Base-by-base conservation (phyloP, 2,329 filamentous ascomycete genomes). In the Phoma sp. region DNA sequence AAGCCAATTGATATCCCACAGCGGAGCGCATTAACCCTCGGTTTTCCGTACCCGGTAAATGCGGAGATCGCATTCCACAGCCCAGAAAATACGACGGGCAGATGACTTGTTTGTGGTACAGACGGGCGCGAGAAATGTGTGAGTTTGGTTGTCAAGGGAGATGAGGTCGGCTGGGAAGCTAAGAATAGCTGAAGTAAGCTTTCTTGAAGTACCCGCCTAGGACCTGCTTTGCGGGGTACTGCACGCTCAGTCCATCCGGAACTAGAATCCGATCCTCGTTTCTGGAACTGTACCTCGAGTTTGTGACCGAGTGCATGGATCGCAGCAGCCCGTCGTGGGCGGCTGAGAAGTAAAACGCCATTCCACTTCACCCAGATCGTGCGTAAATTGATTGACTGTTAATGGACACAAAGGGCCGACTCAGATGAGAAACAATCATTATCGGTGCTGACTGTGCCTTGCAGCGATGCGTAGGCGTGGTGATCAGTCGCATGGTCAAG, bases 111-210 rank as follows among this genome's bases (percentile, higher is more conserved):
- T 28, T 18, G 45, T 54, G 34, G 28, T 40, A 54, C 51, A 40
- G 20, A 14, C 12, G 5, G 26, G 26, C 45, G 34, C 28, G 45
- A 54, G 45, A 54, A 48, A 54, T 54, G 51, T 29, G 30, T 38
- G 20, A 25, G 10, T n/a, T 25, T 10, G 20, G 21, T 20, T 39
- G 23, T 49, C 46, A 49, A 54, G 45, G 45, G 51, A 49, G 45
- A 20, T 15, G 17, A 48, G n/a, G 14, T 17, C n/a, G 32, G 21
- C 23, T n/a, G 29, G 34, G 25, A 36, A 14, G 28, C 45, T 45
- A 54, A 48, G 39, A 45, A 49, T 54, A 54, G 51, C 29, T 30
- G 34, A 25, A 46, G n/a, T 12, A 54, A 54, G 39, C 39, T 48
- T 48, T 48, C 20, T 18, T n/a, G 4, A 23, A 28, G 21, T 30